Base-by-base conservation (phyloP, 345 rosid species). In the Eucalyptus decipiens region DNA sequence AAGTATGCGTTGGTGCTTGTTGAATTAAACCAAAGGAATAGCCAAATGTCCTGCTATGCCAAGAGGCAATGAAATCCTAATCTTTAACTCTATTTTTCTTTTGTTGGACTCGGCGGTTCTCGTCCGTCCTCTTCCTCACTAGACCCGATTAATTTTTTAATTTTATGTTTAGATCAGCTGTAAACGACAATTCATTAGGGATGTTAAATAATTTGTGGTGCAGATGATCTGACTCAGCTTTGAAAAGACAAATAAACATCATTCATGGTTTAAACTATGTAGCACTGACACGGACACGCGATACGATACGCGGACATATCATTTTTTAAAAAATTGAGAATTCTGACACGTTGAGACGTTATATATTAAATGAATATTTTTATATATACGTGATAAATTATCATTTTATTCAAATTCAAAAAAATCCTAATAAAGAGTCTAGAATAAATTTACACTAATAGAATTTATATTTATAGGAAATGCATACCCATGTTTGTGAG, bases 221-320 rank as follows among this genome's bases (percentile, higher is more conserved):
- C 18, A 28, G 16, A 30, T 2, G 37, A 65, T n/a, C 10, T n/a
- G 11, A 65, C 76, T 14, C 76, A n/a, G 3, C 76, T 65, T 65
- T 30, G 76, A 65, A n/a, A 65, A 65, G 37, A 65, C 10, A 65
- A n/a, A 15, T n/a, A 7, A 65, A n/a, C 5, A 65, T 7, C 19
- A 30, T 60, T 28, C 32, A 23, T 4, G 13, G 13, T 5, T 52
- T 19, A 52, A 52, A 52, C 2, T 52, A 19, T 4, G 58, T 52
- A 52, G 5, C 1, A 52, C 1, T 52, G 0, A 52, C 0, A 52
- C 1, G 2, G 2, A 52, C 2, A 52, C 9, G 0, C 2, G 11
- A 19, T 4, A 19, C 24, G 0, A 52, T 2, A 52, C 11, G 11
- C 0, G 0, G 0, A 19, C 26, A 21, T 11, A 52, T 52, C 0